Evolutionary conservation across 2,329 filamentous ascomycete genomes (phyloP).

Genomic region (Colletotrichum sp.): DNA sequence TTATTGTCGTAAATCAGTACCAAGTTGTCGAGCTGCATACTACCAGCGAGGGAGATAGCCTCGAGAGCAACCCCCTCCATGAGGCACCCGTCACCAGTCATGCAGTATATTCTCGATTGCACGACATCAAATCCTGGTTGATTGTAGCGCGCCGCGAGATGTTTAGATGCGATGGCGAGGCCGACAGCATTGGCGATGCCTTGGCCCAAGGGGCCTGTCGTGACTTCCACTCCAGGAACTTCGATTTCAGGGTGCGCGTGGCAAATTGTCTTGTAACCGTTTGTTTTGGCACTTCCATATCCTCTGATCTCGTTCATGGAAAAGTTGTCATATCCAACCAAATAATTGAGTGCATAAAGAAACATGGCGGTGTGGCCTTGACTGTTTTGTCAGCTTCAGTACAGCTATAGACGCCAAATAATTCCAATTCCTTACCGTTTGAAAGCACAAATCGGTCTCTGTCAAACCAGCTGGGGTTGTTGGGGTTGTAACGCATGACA

Average conservation of each 20-base stretch:
- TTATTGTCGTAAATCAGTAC: conserved; percentile 64
- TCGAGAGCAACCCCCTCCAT: conserved; percentile 62
- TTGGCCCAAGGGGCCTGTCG: conserved; percentile 61
- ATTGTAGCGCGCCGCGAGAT: conserved; percentile 57
- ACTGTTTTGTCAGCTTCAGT: not conserved
- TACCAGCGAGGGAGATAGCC: conserved; percentile 58
- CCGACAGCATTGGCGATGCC: conserved; percentile 63
- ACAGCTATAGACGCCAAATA: not conserved
- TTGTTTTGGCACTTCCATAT: conserved; percentile 43
- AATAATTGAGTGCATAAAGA: conserved; percentile 54
- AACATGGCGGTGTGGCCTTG: conserved; percentile 53
- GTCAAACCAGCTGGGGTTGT: conserved; percentile 59
- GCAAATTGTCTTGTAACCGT: conserved; percentile 35
- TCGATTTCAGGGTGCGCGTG: conserved; percentile 62
- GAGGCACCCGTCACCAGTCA: conserved; percentile 60
- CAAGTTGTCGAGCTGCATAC: conserved; percentile 56
- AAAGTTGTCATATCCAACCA: conserved; percentile 55
- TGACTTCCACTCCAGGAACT: conserved; percentile 59
- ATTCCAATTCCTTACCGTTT: conserved; percentile 42
- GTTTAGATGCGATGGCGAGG: conserved; percentile 59
- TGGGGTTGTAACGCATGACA: conserved; percentile 61
- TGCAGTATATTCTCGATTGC: conserved; percentile 56
- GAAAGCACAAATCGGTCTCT: conserved; percentile 65
- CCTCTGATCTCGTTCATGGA: conserved; percentile 57
- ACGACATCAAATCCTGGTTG: conserved; percentile 51